Conservation (phyloP, 2,329 filamentous ascomycete genomes). For the Talaromyces atroroseus region DNA sequence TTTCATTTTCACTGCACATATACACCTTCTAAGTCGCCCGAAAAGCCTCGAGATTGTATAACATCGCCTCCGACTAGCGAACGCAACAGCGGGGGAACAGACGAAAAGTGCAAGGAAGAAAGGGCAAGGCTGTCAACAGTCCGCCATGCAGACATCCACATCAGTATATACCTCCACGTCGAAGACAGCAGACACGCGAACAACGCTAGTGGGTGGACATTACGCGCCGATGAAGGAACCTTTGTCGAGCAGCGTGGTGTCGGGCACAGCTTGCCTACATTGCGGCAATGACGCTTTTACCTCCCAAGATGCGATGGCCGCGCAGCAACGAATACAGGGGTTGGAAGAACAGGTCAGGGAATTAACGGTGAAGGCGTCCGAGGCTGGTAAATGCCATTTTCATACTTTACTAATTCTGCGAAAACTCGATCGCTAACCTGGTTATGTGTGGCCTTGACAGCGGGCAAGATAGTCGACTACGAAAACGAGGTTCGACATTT, state of each 20-base stretch:
- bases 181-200: slow-evolving; percentile 1
- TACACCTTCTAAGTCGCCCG: not conserved
- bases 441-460: slow-evolving; percentile 26
- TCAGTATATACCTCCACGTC: slow-evolving; percentile 1
- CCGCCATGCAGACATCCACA: slow-evolving; percentile 7
- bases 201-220: slow-evolving; percentile 5
- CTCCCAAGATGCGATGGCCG: slow-evolving; percentile 20
- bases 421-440: not conserved
- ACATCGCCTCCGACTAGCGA: not conserved
- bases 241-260: not conserved
- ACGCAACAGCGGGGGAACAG: not conserved
- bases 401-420: not conserved
- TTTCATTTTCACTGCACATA: not conserved
- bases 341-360: slow-evolving; percentile 51
- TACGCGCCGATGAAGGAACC: slow-evolving; percentile 9
- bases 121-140: not conserved
- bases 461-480: slow-evolving; percentile 56
- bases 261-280: slow-evolving; percentile 28
- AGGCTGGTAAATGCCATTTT: slow-evolving; percentile 41
- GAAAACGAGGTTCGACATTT: slow-evolving; percentile 56
- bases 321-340: slow-evolving; percentile 44
- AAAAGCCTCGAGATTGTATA: not conserved
- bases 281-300: slow-evolving; percentile 33
- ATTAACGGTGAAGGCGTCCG: slow-evolving; percentile 48
- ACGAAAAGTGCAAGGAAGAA: not conserved